These are phyloP conservation scores for Golubevia pallescens DNA, from an alignment of 1,284 basidiomycete genomes.

Conservation along the genomic window DNA sequence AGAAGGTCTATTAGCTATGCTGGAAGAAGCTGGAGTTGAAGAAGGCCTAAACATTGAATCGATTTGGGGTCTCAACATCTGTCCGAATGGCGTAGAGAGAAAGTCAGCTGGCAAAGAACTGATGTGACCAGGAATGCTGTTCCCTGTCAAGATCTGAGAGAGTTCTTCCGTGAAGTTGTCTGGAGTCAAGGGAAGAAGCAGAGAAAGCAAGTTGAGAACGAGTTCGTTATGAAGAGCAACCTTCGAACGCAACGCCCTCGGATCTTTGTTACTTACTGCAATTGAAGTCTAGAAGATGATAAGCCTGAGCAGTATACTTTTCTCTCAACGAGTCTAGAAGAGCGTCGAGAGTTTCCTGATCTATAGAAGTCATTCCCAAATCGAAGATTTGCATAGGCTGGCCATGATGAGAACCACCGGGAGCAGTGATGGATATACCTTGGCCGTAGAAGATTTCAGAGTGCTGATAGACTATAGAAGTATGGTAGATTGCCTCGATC, in stretches of 20 bases:
- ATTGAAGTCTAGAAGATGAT: constrained; percentile 76
- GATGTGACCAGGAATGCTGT: constrained; percentile 35
- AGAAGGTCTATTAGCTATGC: too few species aligned
- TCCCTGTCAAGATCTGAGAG: constrained; percentile 30
- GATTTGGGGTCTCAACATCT: constrained; percentile 82
- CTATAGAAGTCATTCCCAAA: constrained; percentile 81
- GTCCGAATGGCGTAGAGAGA: constrained; percentile 85
- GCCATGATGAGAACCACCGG: constrained; percentile 71
- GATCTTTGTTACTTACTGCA: too few species aligned
- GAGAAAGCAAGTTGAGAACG: neutral
- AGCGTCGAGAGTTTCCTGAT: constrained; percentile 81
- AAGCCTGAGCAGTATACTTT: constrained; percentile 76
- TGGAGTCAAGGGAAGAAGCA: neutral
- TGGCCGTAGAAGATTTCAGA: constrained; percentile 88
- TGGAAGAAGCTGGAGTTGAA: constrained; percentile 67
- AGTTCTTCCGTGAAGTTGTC: constrained; percentile 77
- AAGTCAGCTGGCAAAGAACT: constrained; percentile 74
- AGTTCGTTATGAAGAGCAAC: too few species aligned
- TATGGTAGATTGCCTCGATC: constrained; percentile 69
- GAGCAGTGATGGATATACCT: constrained; percentile 72
- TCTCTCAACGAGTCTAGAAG: constrained; percentile 77
- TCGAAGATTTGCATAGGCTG: constrained; percentile 76
- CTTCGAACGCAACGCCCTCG: too few species aligned
- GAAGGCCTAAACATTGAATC: constrained; percentile 80
- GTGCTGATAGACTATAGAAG: constrained; percentile 82